Evolutionary conservation across 257 asterid genomes (phyloP).

Genomic region (Primulina tabacum): DNA sequence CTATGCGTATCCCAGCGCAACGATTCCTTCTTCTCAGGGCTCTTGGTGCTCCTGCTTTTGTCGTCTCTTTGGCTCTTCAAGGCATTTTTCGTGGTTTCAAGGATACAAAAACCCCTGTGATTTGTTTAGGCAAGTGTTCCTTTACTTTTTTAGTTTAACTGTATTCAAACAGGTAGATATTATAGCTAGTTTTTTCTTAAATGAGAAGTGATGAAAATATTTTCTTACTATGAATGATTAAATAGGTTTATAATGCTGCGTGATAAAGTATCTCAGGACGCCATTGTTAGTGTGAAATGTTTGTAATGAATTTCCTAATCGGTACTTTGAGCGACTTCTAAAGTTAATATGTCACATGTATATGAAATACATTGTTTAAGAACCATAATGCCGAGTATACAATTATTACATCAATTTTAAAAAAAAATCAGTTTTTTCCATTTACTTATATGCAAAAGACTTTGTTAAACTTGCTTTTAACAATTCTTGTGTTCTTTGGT

Average conservation of each 20-base stretch:
- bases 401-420: not conserved
- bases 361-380: not conserved
- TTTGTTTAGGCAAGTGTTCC: constrained; percentile 70
- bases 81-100: constrained; percentile 97
- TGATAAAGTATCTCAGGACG: not conserved
- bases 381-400: not conserved
- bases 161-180: not conserved
- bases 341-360: not conserved
- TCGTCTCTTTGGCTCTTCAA: constrained; percentile 93
- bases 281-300: not conserved
- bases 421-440: not conserved
- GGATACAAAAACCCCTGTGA: constrained; percentile 90
- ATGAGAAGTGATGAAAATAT: too few relatives aligned
- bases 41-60: constrained; percentile 95
- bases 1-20: constrained; percentile 80
- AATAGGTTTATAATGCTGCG: not conserved
- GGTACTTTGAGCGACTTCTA: not conserved
- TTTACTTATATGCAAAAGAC: not conserved
- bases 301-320: not conserved
- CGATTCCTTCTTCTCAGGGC: constrained; percentile 79
- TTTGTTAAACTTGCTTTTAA: not conserved
- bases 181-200: not conserved
- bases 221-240: not conserved
- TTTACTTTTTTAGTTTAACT: constrained; percentile 8
- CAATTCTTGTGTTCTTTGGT: not conserved